Percentiles rank a stretch among this genome's conserved stretches.
phyloP scores from a whole-genome alignment of 2,329 filamentous ascomycete genomes.

The Bipolaris bicolor region DNA sequence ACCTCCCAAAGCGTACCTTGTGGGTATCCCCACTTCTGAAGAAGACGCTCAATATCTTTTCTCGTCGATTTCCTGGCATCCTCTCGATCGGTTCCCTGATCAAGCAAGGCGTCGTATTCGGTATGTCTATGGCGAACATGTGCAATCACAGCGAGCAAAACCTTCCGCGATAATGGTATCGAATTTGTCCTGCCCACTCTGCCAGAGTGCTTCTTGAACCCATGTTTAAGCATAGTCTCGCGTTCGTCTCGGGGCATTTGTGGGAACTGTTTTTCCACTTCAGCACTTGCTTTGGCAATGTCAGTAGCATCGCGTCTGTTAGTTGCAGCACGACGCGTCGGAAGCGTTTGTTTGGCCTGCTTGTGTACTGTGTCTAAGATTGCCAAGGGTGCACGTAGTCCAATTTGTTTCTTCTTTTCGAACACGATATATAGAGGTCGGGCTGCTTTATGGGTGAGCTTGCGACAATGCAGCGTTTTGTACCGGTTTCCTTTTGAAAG shows the following conservation, averaged over 20 bases:
- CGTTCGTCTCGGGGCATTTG: conserved; percentile 48
- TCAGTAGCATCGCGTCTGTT: conserved; percentile 36
- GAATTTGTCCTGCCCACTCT: conserved; percentile 56
- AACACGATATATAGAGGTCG: conserved; percentile 39
- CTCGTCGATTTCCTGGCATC: conserved; percentile 33
- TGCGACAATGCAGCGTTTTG: conserved; percentile 44
- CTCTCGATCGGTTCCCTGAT: conserved; percentile 23
- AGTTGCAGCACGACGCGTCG: conserved; percentile 50
- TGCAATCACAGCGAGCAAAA: conserved; percentile 56
- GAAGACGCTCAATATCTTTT: conserved; percentile 27
- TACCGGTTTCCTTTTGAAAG: conserved; percentile 44
- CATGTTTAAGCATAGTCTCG: conserved; percentile 48
- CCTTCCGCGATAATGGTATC: conserved; percentile 50
- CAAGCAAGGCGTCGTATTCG: conserved; percentile 53
- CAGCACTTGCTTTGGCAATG: conserved; percentile 31
- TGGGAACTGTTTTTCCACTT: conserved; percentile 51
- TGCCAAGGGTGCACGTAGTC: conserved; percentile 52
- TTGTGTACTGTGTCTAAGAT: conserved; percentile 50
- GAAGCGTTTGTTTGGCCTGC: conserved; percentile 49
- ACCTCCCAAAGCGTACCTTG: conserved; percentile 29
- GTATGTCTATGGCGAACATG: conserved; percentile 59
- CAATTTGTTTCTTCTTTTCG: conserved; percentile 41
- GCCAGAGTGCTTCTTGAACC: conserved; percentile 55
- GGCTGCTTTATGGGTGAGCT: conserved; percentile 38
- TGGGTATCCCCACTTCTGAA: conserved; percentile 35